phyloP scores from a whole-genome alignment of 2,329 filamentous ascomycete genomes.

The Colletotrichum ledebouriae region DNA sequence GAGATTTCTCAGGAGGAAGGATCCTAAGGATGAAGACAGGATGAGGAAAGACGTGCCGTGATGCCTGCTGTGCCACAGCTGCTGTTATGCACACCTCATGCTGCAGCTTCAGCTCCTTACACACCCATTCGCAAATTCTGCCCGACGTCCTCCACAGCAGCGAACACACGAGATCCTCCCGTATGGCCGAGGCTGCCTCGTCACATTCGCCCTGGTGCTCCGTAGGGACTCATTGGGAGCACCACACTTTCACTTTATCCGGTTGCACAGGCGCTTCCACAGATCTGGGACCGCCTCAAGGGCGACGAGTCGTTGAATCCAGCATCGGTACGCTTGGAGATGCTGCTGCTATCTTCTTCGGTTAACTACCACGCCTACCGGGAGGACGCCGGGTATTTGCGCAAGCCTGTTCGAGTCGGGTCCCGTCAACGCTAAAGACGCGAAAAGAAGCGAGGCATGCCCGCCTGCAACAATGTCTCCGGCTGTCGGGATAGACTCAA shows the following conservation, averaged over 20 bases:
- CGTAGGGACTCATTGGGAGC: neutral
- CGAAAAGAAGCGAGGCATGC: neutral
- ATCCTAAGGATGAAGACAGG: neutral
- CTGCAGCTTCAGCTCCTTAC: no score
- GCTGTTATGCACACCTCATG: no score
- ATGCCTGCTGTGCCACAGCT: constrained; percentile 23
- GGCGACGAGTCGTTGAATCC: neutral
- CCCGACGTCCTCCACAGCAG: no score
- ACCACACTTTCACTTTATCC: constrained; percentile 31
- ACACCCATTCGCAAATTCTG: no score
- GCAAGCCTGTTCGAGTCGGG: no score
- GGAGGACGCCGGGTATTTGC: constrained; percentile 11
- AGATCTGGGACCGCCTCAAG: constrained; percentile 27
- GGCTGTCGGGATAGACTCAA: constrained; percentile 10
- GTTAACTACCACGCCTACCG: neutral
- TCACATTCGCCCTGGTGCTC: neutral
- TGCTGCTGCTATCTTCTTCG: neutral
- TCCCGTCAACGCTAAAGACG: neutral
- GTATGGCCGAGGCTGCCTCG: constrained; percentile 1
- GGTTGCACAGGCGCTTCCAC: constrained; percentile 17
- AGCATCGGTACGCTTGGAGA: no score
- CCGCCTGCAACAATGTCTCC: neutral
- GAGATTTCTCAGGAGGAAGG: neutral
- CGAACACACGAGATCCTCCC: neutral
- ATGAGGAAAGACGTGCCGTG: constrained; percentile 13